Evolutionary conservation across 202 grass and related monocot species (phyloP).

Genomic region (Setaria italica): DNA sequence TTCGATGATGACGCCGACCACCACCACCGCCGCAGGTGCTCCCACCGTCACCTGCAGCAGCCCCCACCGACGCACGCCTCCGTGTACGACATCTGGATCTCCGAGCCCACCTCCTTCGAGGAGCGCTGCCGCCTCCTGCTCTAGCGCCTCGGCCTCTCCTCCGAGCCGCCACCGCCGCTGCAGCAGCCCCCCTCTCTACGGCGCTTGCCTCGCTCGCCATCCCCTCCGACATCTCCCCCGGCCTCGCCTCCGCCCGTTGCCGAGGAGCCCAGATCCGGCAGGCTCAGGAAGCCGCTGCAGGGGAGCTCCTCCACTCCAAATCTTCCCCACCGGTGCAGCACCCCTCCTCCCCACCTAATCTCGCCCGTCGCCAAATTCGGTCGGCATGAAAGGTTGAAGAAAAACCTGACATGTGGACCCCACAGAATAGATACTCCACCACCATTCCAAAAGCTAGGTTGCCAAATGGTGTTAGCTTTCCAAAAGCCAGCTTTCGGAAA

Average conservation of each 20-base stretch:
- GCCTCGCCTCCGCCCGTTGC: neutral
- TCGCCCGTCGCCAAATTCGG: no score
- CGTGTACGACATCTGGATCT: conserved; percentile 93
- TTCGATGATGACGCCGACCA: conserved; percentile 59
- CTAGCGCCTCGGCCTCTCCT: conserved; percentile 72
- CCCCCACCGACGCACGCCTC: conserved; percentile 1
- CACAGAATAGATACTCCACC: no score
- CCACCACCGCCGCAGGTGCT: conserved; percentile 24
- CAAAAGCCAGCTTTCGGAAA: no score
- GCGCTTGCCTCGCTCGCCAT: neutral
- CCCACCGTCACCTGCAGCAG: neutral
- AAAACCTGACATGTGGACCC: no score
- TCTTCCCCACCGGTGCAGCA: no score
- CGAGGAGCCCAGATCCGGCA: conserved; percentile 79
- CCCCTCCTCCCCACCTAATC: no score
- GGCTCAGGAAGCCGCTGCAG: conserved; percentile 53
- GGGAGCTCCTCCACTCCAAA: no score
- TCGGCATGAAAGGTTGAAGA: no score
- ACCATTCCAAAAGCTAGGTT: no score
- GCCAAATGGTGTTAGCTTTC: no score
- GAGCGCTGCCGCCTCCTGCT: conserved; percentile 80
- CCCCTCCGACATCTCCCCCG: conserved; percentile 16
- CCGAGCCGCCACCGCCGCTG: no score
- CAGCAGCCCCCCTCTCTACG: conserved; percentile 12
- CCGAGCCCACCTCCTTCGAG: conserved; percentile 83